phyloP scores from a whole-genome alignment of 106 monocot genomes.

The Cymbidium sinense region DNA sequence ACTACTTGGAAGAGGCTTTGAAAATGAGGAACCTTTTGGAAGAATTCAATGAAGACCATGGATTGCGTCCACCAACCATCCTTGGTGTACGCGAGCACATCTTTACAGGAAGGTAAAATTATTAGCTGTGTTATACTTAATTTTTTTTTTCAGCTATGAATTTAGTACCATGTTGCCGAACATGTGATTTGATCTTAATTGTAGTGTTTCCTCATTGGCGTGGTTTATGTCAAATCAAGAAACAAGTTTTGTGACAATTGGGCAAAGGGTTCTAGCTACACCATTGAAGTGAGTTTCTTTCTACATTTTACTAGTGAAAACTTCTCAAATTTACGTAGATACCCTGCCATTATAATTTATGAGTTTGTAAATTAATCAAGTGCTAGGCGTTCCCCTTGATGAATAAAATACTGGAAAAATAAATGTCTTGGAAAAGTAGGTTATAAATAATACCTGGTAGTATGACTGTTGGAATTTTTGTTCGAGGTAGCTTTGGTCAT shows the following conservation, averaged over 20 bases:
- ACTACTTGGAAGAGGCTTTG: constrained; percentile 93
- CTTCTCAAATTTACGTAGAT: too few species aligned
- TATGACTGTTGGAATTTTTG: not conserved
- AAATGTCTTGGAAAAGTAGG: too few species aligned
- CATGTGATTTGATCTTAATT: constrained; percentile 8
- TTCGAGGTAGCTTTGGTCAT: too few species aligned
- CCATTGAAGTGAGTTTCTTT: constrained; percentile 71
- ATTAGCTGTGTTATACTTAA: not conserved
- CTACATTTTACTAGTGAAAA: too few species aligned
- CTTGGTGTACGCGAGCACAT: constrained; percentile 97
- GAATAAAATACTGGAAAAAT: too few species aligned
- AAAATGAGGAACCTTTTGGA: constrained; percentile 98
- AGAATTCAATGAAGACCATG: constrained; percentile 96
- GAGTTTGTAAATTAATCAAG: too few species aligned
- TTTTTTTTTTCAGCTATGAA: too few species aligned
- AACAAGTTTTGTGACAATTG: constrained; percentile 94
- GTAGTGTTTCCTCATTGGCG: constrained; percentile 90
- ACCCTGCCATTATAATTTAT: too few species aligned
- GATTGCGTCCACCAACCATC: constrained; percentile 81
- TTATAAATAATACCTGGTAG: too few species aligned
- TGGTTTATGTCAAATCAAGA: constrained; percentile 99
- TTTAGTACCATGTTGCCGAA: not conserved
- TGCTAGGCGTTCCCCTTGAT: too few species aligned
- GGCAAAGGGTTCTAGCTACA: constrained; percentile 78
- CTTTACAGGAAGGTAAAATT: constrained; percentile 78